phyloP scores from a whole-genome alignment of 2,329 filamentous ascomycete species.

The Monosporascus sp. region DNA sequence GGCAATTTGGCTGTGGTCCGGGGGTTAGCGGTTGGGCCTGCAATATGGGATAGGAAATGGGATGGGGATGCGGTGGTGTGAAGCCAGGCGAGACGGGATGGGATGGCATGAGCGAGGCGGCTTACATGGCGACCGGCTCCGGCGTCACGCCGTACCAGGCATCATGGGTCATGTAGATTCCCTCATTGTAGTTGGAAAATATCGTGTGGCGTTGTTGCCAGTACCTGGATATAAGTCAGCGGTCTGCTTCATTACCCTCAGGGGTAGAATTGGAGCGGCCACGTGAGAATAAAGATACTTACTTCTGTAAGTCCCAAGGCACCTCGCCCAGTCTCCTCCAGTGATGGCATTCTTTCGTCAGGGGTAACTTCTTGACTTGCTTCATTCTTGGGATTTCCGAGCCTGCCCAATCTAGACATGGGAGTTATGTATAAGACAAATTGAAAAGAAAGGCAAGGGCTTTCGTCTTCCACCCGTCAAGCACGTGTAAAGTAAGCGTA shows the following conservation, averaged over 20 bases:
- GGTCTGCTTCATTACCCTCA: no score
- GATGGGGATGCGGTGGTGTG: not conserved
- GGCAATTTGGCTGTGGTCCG: slow-evolving; percentile 61
- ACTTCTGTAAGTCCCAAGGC: slow-evolving; percentile 83
- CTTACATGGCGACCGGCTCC: slow-evolving; percentile 79
- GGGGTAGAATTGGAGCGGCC: no score
- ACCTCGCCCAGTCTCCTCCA: slow-evolving; percentile 68
- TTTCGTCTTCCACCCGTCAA: no score
- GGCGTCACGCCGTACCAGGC: slow-evolving; percentile 97
- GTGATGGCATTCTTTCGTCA: slow-evolving; percentile 66
- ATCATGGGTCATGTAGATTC: slow-evolving; percentile 85
- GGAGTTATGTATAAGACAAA: not conserved
- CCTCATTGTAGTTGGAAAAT: slow-evolving; percentile 82
- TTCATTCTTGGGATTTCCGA: slow-evolving; percentile 27
- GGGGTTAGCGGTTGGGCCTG: not conserved
- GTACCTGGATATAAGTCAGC: slow-evolving; percentile 54
- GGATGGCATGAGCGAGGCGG: slow-evolving; percentile 10
- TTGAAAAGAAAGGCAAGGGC: not conserved
- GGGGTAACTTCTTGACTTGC: slow-evolving; percentile 40
- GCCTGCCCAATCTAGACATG: not conserved
- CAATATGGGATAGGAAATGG: slow-evolving; percentile 10
- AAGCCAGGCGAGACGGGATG: not conserved
- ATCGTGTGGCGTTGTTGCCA: slow-evolving; percentile 85
- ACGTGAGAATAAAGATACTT: slow-evolving; percentile 21
- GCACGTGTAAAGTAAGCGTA: no score